Evolutionary conservation across 176 grass and related monocot species (phyloP), one percentile per base, ranked within the genome.

Genomic region (Miscanthus lutarioriparius): DNA sequence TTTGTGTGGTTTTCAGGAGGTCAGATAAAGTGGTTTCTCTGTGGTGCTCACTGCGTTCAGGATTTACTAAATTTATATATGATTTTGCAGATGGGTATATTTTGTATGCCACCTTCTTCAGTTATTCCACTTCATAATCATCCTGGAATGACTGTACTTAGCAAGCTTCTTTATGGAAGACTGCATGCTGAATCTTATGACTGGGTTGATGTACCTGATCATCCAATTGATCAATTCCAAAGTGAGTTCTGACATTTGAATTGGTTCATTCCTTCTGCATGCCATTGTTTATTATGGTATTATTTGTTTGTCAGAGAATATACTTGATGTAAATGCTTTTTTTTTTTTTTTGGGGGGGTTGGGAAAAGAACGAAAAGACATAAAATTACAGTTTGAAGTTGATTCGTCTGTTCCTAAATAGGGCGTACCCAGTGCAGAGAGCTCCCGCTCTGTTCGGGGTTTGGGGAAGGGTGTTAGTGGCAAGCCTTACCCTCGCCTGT

Each of bases 91-190:
- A 94, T 99, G 89, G 96, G 96, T 65, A 99, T 99, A 92, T 95
- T 99, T 89, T 99, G 96, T 70, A 94, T 96, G 96, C 96, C 93
- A 20, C 86, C 93, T 19, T 96, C 87, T 68, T 95, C 93, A 51
- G 88, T 99, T 78, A 96, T 99, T 80, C 96, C 96, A 76, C 96
- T 99, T 90, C 96, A 99, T 79, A 92, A 99, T 83, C 96, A 99
- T 90, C 96, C 96, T 12, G 84, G 89, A 75, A 99, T 99, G 96
- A 99, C 96, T 44, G 96, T 98, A 30, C 86, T 98, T 43, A 98
- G 96, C 89, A 98, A 98, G 81, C 93, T 98, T 92, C 90, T 98
- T 62, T 98, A 95, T 76, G 96, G 96, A 51, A 91, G 73, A 32
- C 16, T 98, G 83, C 93, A 93, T 26, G 89, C 91, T 5, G 92